Conservation (phyloP, 352 stramenopile genomes). For the Plasmopara halstedii region DNA sequence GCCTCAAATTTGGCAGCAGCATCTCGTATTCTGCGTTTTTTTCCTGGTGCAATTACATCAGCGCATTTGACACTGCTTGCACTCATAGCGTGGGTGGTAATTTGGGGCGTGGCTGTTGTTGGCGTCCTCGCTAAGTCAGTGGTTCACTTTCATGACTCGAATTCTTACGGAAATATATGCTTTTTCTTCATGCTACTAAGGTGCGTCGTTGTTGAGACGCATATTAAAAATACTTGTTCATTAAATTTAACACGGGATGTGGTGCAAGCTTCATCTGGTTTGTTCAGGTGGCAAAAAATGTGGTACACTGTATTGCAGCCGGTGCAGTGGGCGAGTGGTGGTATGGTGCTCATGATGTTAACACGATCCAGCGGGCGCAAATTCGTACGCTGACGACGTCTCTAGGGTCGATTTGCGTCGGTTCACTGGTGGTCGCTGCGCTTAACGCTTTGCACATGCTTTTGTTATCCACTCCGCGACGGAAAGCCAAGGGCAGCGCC, state of each 20-base stretch:
- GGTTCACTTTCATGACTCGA: conserved; percentile 39
- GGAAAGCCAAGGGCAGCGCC: conserved; percentile 47
- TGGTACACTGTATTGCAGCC: conserved; percentile 79
- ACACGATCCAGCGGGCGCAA: conserved; percentile 62
- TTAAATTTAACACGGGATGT: background rate
- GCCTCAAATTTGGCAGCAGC: conserved; percentile 68
- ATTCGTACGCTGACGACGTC: conserved; percentile 64
- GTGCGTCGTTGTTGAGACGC: conserved; percentile 24
- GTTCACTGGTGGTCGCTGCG: conserved; percentile 66
- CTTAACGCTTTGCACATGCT: conserved; percentile 61
- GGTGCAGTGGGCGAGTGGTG: conserved; percentile 82
- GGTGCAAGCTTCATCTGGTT: conserved; percentile 74
- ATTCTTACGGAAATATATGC: conserved; percentile 54
- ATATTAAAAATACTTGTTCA: background rate
- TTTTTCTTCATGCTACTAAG: conserved; percentile 86
- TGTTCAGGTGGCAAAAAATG: conserved; percentile 76
- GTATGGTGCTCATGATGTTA: conserved; percentile 63
- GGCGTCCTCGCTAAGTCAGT: conserved; percentile 61
- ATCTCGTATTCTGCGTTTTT: conserved; percentile 63
- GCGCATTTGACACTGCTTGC: conserved; percentile 58
- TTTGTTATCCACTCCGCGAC: conserved; percentile 56
- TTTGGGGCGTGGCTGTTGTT: conserved; percentile 72
- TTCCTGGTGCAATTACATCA: conserved; percentile 57
- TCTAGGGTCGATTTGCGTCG: conserved; percentile 78
- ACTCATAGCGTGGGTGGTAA: conserved; percentile 61